Percentiles rank a stretch among this genome's conserved stretches.
phyloP scores from a whole-genome alignment of 169 alveolate species.

The Eimeria necatrix region DNA sequence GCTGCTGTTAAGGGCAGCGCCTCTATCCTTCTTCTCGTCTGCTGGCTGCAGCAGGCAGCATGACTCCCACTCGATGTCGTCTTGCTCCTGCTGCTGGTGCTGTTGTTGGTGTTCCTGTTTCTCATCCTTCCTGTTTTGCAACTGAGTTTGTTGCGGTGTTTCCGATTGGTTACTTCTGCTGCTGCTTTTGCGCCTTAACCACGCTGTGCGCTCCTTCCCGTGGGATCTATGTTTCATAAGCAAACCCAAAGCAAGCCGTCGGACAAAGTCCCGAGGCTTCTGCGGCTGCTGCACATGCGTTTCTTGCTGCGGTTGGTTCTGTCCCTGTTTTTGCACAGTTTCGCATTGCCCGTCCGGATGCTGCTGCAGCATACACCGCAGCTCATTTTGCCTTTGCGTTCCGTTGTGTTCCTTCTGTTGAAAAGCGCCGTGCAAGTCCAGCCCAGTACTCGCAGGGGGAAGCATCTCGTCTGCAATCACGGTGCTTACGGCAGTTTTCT shows the following conservation, averaged over 20 bases:
- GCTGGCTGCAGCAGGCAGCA: constrained; percentile 73
- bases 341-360: neutral
- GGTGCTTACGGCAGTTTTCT: neutral
- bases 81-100: constrained; percentile 1
- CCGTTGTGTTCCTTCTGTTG: neutral
- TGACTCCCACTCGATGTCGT: constrained; percentile 60
- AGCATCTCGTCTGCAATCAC: neutral
- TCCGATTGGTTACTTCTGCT: neutral
- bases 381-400: neutral
- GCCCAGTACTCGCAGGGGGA: neutral
- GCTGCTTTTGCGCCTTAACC: constrained; percentile 30
- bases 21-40: constrained; percentile 33
- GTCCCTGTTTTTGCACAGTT: neutral
- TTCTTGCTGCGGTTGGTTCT: neutral
- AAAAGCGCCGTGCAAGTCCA: neutral
- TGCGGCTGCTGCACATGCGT: constrained; percentile 40
- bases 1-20: constrained; percentile 21
- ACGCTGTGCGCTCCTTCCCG: constrained; percentile 17
- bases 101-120: neutral
- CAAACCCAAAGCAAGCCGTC: constrained; percentile 54
- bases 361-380: constrained; percentile 33
- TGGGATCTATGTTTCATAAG: constrained; percentile 7
- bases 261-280: constrained; percentile 57
- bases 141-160: neutral
- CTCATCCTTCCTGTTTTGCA: neutral